Conservation (phyloP, 257 asterid species). For the Nyctanthes arbortristis region DNA sequence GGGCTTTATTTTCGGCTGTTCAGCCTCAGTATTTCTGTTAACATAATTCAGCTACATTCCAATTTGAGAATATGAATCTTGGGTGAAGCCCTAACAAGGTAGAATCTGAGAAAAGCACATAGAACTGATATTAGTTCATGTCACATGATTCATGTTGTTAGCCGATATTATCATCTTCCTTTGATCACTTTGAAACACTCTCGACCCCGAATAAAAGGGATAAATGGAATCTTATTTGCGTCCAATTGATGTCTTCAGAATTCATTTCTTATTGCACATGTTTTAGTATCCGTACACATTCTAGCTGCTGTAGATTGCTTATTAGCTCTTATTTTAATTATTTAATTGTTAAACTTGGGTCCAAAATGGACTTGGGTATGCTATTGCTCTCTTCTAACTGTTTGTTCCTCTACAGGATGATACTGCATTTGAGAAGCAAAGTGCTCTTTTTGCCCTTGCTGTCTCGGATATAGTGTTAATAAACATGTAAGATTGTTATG, state of each 20-base stretch:
- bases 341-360: not conserved
- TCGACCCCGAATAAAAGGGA: no score
- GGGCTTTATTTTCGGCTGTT: conserved; percentile 16
- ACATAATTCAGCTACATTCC: conserved; percentile 19
- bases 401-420: conserved; percentile 64
- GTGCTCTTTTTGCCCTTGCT: conserved; percentile 97
- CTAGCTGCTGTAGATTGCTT: conserved; percentile 7
- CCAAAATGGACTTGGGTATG: not conserved
- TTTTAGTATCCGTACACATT: conserved; percentile 10
- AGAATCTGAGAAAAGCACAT: no score
- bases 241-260: not conserved
- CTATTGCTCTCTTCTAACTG: conserved; percentile 2
- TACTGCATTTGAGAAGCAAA: conserved; percentile 95
- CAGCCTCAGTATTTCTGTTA: conserved; percentile 14
- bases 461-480: conserved; percentile 96
- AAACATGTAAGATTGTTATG: conserved; percentile 74
- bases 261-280: not conserved
- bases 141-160: not conserved
- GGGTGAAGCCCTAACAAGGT: no score
- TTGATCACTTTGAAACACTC: not conserved
- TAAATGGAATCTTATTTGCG: not conserved
- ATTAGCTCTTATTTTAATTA: not conserved
- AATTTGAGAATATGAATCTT: no score
- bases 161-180: not conserved
- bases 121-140: not conserved